phyloP scores from a whole-genome alignment of 495 filamentous ascomycete species.

The Xylaria palmicola region DNA sequence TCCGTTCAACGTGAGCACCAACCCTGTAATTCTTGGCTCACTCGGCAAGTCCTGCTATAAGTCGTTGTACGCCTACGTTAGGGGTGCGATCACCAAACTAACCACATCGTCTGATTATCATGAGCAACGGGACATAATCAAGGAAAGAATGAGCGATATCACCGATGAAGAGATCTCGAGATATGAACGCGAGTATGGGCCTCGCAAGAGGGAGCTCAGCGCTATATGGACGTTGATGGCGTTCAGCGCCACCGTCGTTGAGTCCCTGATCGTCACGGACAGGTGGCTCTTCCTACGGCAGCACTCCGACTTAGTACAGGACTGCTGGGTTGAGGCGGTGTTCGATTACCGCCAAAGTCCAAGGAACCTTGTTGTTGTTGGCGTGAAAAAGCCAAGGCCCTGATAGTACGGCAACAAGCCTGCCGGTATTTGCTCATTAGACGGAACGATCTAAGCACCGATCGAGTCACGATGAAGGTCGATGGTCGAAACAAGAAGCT shows the following conservation, averaged over 20 bases:
- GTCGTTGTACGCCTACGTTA: conserved; percentile 73
- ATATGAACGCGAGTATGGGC: conserved; percentile 63
- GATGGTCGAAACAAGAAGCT: not conserved
- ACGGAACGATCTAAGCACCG: not conserved
- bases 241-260: conserved; percentile 83
- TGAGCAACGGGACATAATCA: conserved; percentile 54
- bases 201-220: conserved; percentile 78
- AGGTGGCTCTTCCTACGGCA: conserved; percentile 87
- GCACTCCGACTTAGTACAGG: conserved; percentile 61
- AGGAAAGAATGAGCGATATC: conserved; percentile 58
- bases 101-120: conserved; percentile 54
- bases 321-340: conserved; percentile 87
- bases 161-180: conserved; percentile 68
- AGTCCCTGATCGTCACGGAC: conserved; percentile 88
- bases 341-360: conserved; percentile 90
- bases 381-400: conserved; percentile 61
- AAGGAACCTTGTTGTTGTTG: conserved; percentile 85
- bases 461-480: not conserved
- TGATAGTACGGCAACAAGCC: not conserved
- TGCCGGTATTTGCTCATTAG: not conserved
- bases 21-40: conserved; percentile 82
- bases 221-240: conserved; percentile 93
- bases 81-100: conserved; percentile 76
- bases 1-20: conserved; percentile 56
- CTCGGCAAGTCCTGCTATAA: conserved; percentile 77